Evolutionary conservation across 306 rosid species (phyloP).

Genomic region (Ziziphus jujuba): DNA sequence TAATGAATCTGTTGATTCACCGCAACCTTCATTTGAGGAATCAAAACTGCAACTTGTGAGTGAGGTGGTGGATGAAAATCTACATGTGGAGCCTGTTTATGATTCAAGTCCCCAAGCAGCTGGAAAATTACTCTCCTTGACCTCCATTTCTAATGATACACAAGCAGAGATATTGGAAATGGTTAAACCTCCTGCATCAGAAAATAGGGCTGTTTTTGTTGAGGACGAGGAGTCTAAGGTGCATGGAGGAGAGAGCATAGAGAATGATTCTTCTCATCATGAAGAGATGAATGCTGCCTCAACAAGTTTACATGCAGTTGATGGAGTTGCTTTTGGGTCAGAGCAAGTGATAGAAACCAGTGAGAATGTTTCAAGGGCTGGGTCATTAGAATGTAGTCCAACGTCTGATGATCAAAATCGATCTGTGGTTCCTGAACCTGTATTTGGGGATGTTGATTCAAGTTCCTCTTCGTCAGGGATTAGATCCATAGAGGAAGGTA

Average conservation of each 20-base stretch:
- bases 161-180: conserved; percentile 42
- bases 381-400: conserved; percentile 31
- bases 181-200: conserved; percentile 28
- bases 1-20: conserved; percentile 41
- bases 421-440: conserved; percentile 25
- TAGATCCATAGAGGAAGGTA: conserved; percentile 29
- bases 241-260: conserved; percentile 24
- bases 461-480: conserved; percentile 32
- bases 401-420: conserved; percentile 36
- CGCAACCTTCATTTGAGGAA: conserved; percentile 49
- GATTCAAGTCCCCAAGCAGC: conserved; percentile 70
- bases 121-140: conserved; percentile 48
- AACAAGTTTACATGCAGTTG: conserved; percentile 29
- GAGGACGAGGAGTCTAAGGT: conserved; percentile 38
- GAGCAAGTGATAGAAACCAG: conserved; percentile 32
- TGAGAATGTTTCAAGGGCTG: conserved; percentile 24
- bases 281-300: conserved; percentile 42
- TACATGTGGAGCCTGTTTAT: conserved; percentile 69
- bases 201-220: conserved; percentile 26
- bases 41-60: conserved; percentile 34
- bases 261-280: conserved; percentile 24
- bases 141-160: conserved; percentile 56
- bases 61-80: conserved; percentile 50
- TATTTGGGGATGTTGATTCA: conserved; percentile 35
- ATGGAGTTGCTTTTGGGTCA: conserved; percentile 28